A percentile compares a stretch with the other conserved stretches of the same genome.
Evolutionary conservation across 371 early-diverging fungal genomes (phyloP).

Genomic region (Zychaea mexicana): DNA sequence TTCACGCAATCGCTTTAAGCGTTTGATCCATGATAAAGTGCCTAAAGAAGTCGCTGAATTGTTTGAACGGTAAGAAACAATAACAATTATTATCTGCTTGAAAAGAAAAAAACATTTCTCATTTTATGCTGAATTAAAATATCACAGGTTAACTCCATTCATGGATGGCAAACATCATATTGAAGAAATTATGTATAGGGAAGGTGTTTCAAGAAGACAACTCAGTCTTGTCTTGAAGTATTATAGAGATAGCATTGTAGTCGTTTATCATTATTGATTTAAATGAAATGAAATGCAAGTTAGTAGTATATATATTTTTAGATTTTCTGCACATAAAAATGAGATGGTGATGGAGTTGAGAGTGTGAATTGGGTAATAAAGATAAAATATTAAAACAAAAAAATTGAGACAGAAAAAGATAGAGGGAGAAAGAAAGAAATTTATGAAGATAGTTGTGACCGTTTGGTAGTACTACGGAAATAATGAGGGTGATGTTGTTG

Average conservation of each 20-base stretch:
- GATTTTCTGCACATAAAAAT: neutral
- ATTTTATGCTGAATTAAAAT: neutral
- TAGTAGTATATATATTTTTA: neutral
- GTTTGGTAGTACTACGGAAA: neutral
- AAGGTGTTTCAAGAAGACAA: conserved; percentile 69
- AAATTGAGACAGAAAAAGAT: neutral
- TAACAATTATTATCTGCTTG: neutral
- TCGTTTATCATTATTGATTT: conserved; percentile 44
- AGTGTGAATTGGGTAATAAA: neutral
- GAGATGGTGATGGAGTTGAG: neutral
- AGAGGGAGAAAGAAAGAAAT: neutral
- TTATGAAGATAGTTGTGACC: conserved; percentile 3
- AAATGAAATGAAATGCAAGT: neutral
- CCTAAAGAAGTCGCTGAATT: conserved; percentile 59
- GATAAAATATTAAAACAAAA: neutral
- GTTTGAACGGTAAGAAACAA: conserved; percentile 53
- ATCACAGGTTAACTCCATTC: conserved; percentile 65
- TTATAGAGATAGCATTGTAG: conserved; percentile 59
- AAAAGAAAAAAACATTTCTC: neutral
- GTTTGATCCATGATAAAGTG: conserved; percentile 42
- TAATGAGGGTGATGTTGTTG: conserved; percentile 5
- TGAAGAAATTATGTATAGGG: conserved; percentile 83
- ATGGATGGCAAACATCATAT: conserved; percentile 82
- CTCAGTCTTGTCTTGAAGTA: conserved; percentile 59
- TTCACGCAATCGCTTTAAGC: conserved; percentile 25